A percentile compares a stretch with the other conserved stretches of the same genome.
Evolutionary conservation across 768 basidiomycete species (phyloP).

Genomic region (Mycena haematopus): DNA sequence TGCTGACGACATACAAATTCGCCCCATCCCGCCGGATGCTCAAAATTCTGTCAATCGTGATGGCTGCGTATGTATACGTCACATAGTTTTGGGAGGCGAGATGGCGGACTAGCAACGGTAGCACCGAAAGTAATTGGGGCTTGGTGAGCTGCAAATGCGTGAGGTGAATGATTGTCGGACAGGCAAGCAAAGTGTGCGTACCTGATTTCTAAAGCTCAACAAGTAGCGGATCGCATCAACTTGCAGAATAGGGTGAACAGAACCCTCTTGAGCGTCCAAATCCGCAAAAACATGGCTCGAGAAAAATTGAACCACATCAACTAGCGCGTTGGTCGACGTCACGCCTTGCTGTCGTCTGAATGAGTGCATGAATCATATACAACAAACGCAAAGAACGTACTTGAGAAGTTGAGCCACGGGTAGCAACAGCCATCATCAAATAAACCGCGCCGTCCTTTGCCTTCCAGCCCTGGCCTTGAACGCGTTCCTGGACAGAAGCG

Average conservation of each 20-base stretch:
- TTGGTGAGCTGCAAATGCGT: conserved; percentile 83
- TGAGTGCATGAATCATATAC: conserved; percentile 1
- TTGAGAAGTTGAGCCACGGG: conserved; percentile 85
- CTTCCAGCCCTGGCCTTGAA: conserved; percentile 76
- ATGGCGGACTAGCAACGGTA: conserved; percentile 86
- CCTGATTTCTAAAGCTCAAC: conserved; percentile 95
- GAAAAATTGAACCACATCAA: conserved; percentile 96
- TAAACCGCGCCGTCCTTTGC: conserved; percentile 94
- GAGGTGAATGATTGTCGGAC: neutral
- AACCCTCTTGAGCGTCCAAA: conserved; percentile 68
- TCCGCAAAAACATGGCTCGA: conserved; percentile 90
- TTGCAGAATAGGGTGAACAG: conserved; percentile 88
- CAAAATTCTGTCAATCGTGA: conserved; percentile 95
- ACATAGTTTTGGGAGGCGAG: conserved; percentile 88
- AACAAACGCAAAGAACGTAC: conserved; percentile 47
- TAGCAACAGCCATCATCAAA: conserved; percentile 91
- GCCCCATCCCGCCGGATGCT: conserved; percentile 84
- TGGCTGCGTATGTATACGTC: conserved; percentile 94
- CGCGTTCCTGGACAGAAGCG: conserved; percentile 40
- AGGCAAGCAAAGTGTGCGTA: conserved; percentile 37
- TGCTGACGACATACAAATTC: conserved; percentile 63
- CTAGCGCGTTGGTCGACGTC: conserved; percentile 88
- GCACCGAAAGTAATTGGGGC: conserved; percentile 87
- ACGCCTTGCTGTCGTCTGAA: conserved; percentile 76
- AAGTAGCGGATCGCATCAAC: conserved; percentile 97